Evolutionary conservation across 139 green algal genomes (phyloP).

Genomic region (Penium margaritaceum): DNA sequence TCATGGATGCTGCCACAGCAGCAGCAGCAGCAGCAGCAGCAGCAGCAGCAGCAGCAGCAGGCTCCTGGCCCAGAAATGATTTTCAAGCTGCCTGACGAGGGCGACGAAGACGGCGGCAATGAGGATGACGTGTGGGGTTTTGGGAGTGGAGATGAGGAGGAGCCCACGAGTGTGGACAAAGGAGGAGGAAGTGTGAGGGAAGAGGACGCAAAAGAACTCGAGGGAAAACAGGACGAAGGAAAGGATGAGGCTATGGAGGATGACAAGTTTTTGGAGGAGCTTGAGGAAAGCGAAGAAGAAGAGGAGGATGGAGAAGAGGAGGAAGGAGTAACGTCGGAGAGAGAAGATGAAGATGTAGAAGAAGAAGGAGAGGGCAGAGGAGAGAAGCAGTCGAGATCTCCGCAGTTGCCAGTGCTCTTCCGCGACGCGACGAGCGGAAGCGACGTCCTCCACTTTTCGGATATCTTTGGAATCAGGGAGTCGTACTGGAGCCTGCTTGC

Average conservation of each 20-base stretch:
- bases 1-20: not conserved
- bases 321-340: too few relatives aligned
- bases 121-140: not conserved
- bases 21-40: not conserved
- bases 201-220: not conserved
- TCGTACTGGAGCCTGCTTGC: constrained; percentile 24
- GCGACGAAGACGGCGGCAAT: not conserved
- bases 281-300: not conserved
- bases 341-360: too few relatives aligned
- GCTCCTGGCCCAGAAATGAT: not conserved
- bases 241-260: not conserved
- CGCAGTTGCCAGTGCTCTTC: constrained; percentile 26
- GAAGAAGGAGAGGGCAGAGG: not conserved
- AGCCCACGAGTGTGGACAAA: not conserved
- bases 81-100: not conserved
- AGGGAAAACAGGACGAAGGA: not conserved
- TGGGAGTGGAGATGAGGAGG: not conserved
- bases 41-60: constrained; percentile 8
- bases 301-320: not conserved
- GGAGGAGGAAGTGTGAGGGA: not conserved
- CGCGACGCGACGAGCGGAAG: constrained; percentile 31
- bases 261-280: constrained; percentile 8
- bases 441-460: constrained; percentile 29
- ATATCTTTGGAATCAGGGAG: constrained; percentile 32
- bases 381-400: not conserved